Evolutionary conservation across 352 stramenopile species (phyloP).

Genomic region (Globisporangium barbulae): DNA sequence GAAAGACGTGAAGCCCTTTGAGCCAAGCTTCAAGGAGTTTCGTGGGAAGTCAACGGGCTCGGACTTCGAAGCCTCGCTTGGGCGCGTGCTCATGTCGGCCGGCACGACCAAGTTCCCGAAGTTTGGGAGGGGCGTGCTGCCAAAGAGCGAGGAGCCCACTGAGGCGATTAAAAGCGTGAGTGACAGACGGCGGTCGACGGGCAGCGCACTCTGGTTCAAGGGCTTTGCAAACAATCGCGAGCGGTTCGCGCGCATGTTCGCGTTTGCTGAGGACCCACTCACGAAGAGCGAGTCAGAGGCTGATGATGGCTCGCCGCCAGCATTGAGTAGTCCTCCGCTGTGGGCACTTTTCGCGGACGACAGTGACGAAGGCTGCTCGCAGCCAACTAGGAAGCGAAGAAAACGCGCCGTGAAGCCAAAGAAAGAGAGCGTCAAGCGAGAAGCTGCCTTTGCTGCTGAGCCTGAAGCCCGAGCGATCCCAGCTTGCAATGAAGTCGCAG

Average conservation of each 20-base stretch:
- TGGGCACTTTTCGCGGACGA: conserved; percentile 1
- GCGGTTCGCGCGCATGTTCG: conserved; percentile 28
- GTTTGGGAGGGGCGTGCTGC: conserved; percentile 40
- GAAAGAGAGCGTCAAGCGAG: background rate
- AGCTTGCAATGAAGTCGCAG: background rate
- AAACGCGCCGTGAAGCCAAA: background rate
- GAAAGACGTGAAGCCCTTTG: conserved; percentile 29
- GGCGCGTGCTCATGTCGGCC: conserved; percentile 29
- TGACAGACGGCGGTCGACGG: conserved; percentile 23
- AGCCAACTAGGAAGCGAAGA: background rate
- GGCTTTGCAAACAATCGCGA: conserved; percentile 34
- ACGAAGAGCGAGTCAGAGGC: background rate
- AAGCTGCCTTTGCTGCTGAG: background rate
- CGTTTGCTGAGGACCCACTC: conserved; percentile 4
- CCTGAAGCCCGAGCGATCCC: background rate
- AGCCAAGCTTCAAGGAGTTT: conserved; percentile 26
- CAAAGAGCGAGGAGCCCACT: conserved; percentile 4
- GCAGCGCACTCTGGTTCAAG: conserved; percentile 31
- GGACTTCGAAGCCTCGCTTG: conserved; percentile 40
- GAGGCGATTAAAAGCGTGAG: conserved; percentile 27
- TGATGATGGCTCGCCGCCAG: background rate
- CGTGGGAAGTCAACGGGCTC: conserved; percentile 22
- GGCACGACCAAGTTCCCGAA: conserved; percentile 37
- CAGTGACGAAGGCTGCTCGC: background rate
- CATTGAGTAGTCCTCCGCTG: background rate